Evolutionary conservation across 345 rosid genomes (phyloP).

Genomic region (Camelina hispida): DNA sequence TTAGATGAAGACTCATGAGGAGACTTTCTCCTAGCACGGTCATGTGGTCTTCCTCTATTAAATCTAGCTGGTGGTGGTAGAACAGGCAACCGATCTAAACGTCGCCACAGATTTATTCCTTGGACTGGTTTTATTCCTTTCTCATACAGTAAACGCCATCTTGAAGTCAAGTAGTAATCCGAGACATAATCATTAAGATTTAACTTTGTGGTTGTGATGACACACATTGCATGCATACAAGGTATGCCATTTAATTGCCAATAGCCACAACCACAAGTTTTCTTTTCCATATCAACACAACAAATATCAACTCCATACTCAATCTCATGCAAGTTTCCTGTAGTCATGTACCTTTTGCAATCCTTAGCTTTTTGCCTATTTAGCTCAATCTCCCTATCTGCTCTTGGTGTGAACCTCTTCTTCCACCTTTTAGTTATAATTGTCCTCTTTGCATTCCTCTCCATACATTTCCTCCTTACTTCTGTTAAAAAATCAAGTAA

Average conservation of each 20-base stretch:
- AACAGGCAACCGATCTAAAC: background rate
- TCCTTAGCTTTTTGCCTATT: background rate
- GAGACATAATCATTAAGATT: background rate
- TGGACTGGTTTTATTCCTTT: background rate
- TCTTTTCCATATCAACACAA: background rate
- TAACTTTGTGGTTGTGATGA: background rate
- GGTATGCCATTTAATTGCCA: conserved; percentile 8
- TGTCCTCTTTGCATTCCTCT: conserved; percentile 1
- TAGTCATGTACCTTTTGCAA: background rate
- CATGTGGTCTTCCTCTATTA: background rate
- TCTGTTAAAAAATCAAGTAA: background rate
- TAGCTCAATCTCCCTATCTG: background rate
- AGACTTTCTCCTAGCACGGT: background rate
- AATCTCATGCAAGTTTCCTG: background rate
- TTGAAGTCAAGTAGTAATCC: background rate
- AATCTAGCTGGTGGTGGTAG: background rate
- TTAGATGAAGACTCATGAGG: too few relatives aligned
- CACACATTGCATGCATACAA: conserved; percentile 13
- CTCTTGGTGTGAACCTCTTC: background rate
- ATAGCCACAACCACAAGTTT: conserved; percentile 5
- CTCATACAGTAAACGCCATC: background rate
- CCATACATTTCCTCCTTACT: conserved; percentile 2
- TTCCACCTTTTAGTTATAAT: background rate
- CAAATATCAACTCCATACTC: background rate
- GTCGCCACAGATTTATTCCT: background rate